Conservation (phyloP, 1,284 basidiomycete species). For the Dichomitus squalens region DNA sequence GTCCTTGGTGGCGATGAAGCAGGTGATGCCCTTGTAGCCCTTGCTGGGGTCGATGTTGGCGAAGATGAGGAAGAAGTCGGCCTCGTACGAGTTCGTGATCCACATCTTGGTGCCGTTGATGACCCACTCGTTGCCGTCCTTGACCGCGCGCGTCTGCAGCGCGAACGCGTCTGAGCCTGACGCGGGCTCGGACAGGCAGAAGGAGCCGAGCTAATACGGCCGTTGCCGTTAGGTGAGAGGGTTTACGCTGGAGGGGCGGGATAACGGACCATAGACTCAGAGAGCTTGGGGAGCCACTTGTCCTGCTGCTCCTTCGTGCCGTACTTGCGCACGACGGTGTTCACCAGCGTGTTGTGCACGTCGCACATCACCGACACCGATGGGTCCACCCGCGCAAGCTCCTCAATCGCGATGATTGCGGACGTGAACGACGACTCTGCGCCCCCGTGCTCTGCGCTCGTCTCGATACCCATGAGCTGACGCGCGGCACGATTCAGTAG, state of each 20-base stretch:
- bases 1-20: conserved; percentile 94
- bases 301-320: conserved; percentile 85
- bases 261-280: conserved; percentile 69
- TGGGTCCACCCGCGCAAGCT: conserved; percentile 95
- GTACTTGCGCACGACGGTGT: conserved; percentile 92
- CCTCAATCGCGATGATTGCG: conserved; percentile 96
- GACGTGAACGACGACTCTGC: conserved; percentile 92
- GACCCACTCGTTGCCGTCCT: conserved; percentile 83
- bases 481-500: background rate
- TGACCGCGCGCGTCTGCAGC: conserved; percentile 89
- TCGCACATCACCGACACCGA: conserved; percentile 97
- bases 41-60: conserved; percentile 93
- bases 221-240: background rate
- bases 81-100: conserved; percentile 99
- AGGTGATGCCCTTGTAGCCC: conserved; percentile 99
- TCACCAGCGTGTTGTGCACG: conserved; percentile 98
- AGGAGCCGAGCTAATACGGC: conserved; percentile 80
- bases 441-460: conserved; percentile 81
- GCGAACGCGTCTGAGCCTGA: conserved; percentile 98
- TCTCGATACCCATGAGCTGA: conserved; percentile 98
- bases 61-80: conserved; percentile 93
- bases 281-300: conserved; percentile 87
- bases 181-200: conserved; percentile 92
- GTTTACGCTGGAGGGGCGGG: background rate
- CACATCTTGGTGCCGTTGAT: conserved; percentile 99